phyloP scores from a whole-genome alignment of 1,284 basidiomycete species.

The Agaricales sp. region DNA sequence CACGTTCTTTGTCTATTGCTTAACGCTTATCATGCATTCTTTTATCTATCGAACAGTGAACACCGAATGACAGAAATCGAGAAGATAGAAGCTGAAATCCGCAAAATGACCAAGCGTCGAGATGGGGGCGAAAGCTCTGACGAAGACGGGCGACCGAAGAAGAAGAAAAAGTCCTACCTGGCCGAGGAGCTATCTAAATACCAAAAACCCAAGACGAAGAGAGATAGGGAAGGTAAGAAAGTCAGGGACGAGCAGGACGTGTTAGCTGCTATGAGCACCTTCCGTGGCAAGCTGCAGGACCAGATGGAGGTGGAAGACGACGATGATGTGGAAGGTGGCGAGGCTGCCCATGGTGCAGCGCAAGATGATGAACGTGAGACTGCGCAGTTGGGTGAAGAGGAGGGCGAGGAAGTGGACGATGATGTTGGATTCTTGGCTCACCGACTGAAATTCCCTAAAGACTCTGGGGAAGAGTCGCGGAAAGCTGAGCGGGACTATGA shows the following conservation, averaged over 20 bases:
- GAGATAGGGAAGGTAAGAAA: slow-evolving; percentile 23
- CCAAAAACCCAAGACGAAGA: slow-evolving; percentile 42
- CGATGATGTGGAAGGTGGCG: slow-evolving; percentile 17
- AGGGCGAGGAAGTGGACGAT: slow-evolving; percentile 70
- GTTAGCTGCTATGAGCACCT: slow-evolving; percentile 60
- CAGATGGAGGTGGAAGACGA: slow-evolving; percentile 25
- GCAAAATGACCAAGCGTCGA: slow-evolving; percentile 52
- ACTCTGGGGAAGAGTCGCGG: slow-evolving; percentile 60
- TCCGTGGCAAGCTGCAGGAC: slow-evolving; percentile 59
- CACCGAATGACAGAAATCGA: slow-evolving; percentile 72
- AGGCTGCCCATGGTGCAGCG: slow-evolving; percentile 14
- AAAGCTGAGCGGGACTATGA: slow-evolving; percentile 87
- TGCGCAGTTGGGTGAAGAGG: slow-evolving; percentile 28
- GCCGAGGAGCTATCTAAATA: slow-evolving; percentile 63
- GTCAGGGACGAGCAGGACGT: slow-evolving; percentile 71
- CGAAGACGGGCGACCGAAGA: slow-evolving; percentile 38
- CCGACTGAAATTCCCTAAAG: slow-evolving; percentile 69
- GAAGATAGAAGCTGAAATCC: slow-evolving; percentile 81
- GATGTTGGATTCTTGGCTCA: slow-evolving; percentile 77
- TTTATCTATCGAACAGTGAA: slow-evolving; percentile 42
- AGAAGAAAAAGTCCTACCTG: slow-evolving; percentile 55
- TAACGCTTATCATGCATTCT: too few species aligned
- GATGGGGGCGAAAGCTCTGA: slow-evolving; percentile 50
- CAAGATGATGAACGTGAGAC: slow-evolving; percentile 12
- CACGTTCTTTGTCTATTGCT: too few species aligned